phyloP scores from a whole-genome alignment of 257 asterid genomes.

The Nicotiana paniculata region DNA sequence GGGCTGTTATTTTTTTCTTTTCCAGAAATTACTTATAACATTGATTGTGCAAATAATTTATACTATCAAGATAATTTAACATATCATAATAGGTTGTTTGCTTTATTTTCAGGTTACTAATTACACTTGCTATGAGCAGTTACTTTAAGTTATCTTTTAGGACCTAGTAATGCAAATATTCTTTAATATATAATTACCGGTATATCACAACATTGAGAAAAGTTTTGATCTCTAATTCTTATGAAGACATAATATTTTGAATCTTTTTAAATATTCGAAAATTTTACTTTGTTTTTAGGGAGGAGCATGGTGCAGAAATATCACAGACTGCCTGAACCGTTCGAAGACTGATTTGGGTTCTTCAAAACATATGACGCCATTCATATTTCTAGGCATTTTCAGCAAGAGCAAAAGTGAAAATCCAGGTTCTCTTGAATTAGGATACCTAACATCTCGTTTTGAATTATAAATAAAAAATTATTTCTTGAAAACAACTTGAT shows the following conservation, averaged over 20 bases:
- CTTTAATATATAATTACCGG: no score
- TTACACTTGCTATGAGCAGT: background rate
- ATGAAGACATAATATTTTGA: background rate
- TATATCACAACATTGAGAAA: background rate
- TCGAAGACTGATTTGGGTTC: slow-evolving; percentile 5
- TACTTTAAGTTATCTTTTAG: background rate
- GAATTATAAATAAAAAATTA: background rate
- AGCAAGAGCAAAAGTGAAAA: slow-evolving; percentile 2
- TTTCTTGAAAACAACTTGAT: background rate
- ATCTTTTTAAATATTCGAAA: background rate
- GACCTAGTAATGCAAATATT: background rate
- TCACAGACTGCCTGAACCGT: background rate
- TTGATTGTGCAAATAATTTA: no score
- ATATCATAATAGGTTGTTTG: background rate
- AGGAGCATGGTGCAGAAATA: slow-evolving; percentile 9
- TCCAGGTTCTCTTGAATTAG: background rate
- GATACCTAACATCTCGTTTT: background rate
- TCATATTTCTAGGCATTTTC: slow-evolving; percentile 4
- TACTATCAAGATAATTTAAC: background rate
- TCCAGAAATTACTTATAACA: background rate
- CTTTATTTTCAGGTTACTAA: background rate
- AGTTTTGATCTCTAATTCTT: background rate
- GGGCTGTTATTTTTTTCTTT: background rate
- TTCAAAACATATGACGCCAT: slow-evolving; percentile 1
- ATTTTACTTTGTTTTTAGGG: background rate